Conservation (phyloP, 352 stramenopile genomes). For the Phytophthora fragariaefolia region DNA sequence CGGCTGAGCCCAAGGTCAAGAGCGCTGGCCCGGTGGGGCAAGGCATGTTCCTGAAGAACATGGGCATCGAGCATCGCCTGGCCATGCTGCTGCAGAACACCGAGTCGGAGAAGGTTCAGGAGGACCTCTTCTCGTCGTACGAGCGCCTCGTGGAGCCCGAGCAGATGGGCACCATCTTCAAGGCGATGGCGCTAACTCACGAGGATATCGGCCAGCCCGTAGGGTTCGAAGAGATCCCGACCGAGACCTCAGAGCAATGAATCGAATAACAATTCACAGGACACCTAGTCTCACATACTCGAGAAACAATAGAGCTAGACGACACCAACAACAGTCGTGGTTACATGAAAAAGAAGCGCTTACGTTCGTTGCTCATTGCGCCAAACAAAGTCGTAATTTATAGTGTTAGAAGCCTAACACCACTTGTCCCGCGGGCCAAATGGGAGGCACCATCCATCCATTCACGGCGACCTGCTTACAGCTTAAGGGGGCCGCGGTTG, state of each 20-base stretch:
- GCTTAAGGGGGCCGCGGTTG: conserved; percentile 84
- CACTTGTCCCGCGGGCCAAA: conserved; percentile 10
- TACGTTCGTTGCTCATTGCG: conserved; percentile 22
- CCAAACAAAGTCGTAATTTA: conserved; percentile 58
- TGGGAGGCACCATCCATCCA: conserved; percentile 29
- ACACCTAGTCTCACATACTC: too few relatives aligned
- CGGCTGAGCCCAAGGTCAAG: conserved; percentile 56
- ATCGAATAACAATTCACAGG: not conserved
- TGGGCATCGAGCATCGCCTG: conserved; percentile 95
- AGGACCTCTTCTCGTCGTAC: conserved; percentile 92
- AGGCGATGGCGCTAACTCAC: conserved; percentile 91
- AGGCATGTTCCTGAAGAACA: conserved; percentile 93
- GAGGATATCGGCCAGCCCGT: conserved; percentile 60
- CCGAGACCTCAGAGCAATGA: conserved; percentile 9
- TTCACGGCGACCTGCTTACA: conserved; percentile 46
- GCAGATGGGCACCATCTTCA: conserved; percentile 96
- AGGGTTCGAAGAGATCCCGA: conserved; percentile 55
- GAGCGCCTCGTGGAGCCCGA: conserved; percentile 92
- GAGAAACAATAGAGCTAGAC: conserved; percentile 13
- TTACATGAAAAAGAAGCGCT: conserved; percentile 11
- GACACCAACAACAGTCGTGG: not conserved
- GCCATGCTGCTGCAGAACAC: conserved; percentile 90
- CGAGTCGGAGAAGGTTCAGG: conserved; percentile 74
- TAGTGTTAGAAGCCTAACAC: conserved; percentile 41
- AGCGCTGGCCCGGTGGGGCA: conserved; percentile 92